Base-by-base conservation (phyloP, 805 yeast genomes). In the Barnettozyma sp. region DNA sequence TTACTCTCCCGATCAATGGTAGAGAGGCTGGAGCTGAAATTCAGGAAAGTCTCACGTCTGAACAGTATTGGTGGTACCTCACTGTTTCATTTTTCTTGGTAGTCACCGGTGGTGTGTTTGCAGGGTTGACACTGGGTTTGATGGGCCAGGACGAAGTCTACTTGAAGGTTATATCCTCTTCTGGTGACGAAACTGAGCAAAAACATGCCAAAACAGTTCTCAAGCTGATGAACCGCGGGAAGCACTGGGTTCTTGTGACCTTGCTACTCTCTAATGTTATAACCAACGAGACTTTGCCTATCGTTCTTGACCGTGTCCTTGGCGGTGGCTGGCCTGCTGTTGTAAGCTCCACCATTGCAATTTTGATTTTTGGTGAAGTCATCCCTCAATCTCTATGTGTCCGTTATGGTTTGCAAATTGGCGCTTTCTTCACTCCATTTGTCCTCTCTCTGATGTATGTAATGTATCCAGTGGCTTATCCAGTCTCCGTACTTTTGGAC, bases 311-410 rank as follows among this genome's bases (percentile, higher is more conserved):
- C 57, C 71, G 94, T 37, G 82, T 90, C 49, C 71, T 92, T 11
- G 97, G 97, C 32, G 97, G 97, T 28, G 98, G 98, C 2, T 82
- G 95, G 82, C 88, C 92, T 11, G 98, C 98, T 1, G 95, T 90
- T 24, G 84, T 87, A 11, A 72, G 87, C 10, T 80, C 97, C n/a
- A 88, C 98, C 1, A 88, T 82, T 3, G 74, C 88, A 18, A 90
- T 90, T 54, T 97, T 90, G 34, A 72, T 90, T 10, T 90, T 90
- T 60, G 98, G 98, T 42, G 98, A 90, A 55, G 83, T 90, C 49
- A 90, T 90, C 42, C 98, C 98, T 3, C 98, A 90, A 61, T 79
- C 92, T 15, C 68, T 87, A 27, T 86, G 94, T 60, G 98, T 90
- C 14, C 70, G 97, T 28, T 88, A 85, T 55, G 98, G 98, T 1